These are phyloP conservation scores for Pholiota conissans DNA, from an alignment of 768 basidiomycete species.

Conservation along the genomic window DNA sequence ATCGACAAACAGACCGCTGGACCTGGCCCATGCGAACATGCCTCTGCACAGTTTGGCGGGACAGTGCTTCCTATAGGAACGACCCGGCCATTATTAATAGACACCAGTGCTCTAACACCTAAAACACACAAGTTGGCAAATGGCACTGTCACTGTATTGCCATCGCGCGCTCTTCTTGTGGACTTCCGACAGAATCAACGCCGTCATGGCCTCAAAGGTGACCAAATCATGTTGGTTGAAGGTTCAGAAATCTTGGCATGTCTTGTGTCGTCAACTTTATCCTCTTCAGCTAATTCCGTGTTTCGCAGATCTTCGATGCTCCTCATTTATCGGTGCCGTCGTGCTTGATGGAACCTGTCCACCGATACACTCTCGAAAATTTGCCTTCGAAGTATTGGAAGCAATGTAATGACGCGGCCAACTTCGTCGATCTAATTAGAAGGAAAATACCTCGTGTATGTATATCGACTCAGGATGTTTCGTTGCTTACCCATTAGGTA, in stretches of 20 bases:
- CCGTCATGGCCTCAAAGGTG: slow-evolving; percentile 42
- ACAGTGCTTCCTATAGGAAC: slow-evolving; percentile 30
- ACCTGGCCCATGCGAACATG: too few species aligned
- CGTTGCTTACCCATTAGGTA: slow-evolving; percentile 16
- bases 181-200: slow-evolving; percentile 59
- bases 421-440: slow-evolving; percentile 48
- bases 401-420: slow-evolving; percentile 46
- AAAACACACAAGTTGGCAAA: slow-evolving; percentile 47
- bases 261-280: background rate
- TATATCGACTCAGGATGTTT: background rate
- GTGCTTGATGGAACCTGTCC: slow-evolving; percentile 44
- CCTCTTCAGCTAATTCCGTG: background rate
- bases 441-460: slow-evolving; percentile 52
- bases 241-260: slow-evolving; percentile 38
- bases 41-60: background rate
- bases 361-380: slow-evolving; percentile 30
- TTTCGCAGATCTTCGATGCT: slow-evolving; percentile 37
- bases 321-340: slow-evolving; percentile 52
- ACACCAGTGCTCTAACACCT: slow-evolving; percentile 32
- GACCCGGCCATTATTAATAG: slow-evolving; percentile 35
- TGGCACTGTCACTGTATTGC: slow-evolving; percentile 50
- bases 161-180: slow-evolving; percentile 48
- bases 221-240: slow-evolving; percentile 45
- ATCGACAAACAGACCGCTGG: too few species aligned
- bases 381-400: slow-evolving; percentile 44